Evolutionary conservation across 306 rosid species (phyloP), one percentile per base, ranked within the genome.

Genomic region (Alnus glutinosa): DNA sequence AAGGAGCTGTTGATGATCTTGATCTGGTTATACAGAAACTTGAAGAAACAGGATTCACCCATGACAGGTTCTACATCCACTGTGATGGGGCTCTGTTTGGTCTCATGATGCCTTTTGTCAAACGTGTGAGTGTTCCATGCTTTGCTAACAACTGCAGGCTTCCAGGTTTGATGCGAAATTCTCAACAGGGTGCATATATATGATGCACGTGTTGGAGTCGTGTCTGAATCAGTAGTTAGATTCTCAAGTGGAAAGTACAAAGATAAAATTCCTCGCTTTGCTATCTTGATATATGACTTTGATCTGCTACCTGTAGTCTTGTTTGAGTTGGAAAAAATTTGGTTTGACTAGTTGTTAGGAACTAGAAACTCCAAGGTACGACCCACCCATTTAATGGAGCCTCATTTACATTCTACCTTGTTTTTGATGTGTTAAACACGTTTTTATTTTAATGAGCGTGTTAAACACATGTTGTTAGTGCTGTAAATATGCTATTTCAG

Each of bases 61-160:
- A 37, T 14, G 86, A 86, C 78, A 66, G 79, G 54, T 83, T 88
- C 88, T 88, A 86, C 82, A 83, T 88, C 80, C 91, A 88, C 55
- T 82, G 84, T 75, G 89, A 88, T 16, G 89, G 91, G 63, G 88
- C 91, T 64, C 78, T 88, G 79, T 88, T 88, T 88, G 91, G 91
- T 77, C 91, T 88, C 78, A 86, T 88, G 91, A 88, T 88, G 91
- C 91, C 89, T 74, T 88, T 88, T 11, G 89, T 88, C 77, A 88
- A 88, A 79, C 78, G 54, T 39, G 89, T 83, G 80, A 83, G 91
- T 81, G 48, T 48, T 55, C 51, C 58, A 48, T 76, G 47, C 4
- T 36, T 63, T 63, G 34, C 70, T 63, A 30, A 34, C 47, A 37
- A 14, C n/a, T 54, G 44, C 42, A 52, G n/a, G 42, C 57, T 72